Base-by-base conservation (phyloP, 352 stramenopile species). In the Phytophthora fragariae region DNA sequence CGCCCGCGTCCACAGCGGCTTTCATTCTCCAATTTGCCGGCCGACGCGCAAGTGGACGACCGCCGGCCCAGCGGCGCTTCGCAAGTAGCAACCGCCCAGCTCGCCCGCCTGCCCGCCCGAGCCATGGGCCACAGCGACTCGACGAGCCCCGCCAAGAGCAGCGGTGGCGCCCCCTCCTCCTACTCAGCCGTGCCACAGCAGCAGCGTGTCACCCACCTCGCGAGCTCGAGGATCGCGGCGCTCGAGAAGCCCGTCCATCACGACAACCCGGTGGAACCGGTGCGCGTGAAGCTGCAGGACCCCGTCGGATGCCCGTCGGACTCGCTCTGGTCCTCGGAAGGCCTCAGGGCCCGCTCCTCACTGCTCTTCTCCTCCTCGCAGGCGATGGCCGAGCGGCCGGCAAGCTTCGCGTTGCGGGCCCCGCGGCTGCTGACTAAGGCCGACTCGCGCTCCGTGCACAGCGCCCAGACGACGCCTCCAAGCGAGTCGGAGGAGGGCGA, bases 291-390 rank as follows among this genome's bases (percentile, higher is more conserved):
- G 81, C 75, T 90, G 56, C 81, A 88, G 70, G 77, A 88, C 52
- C 81, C 81, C 19, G 66, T 73, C 24, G 70, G 80, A 33, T 85
- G 74, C 47, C 58, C 77, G 21, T 76, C 79, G 31, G 71, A 81
- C 39, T 72, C 85, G 29, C 61, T 92, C 24, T 94, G 87, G 87
- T 88, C 87, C 29, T 80, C 84, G 12, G 85, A 90, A 57, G 85
- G 87, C 14, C 76, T 93, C 24, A 66, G 78, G 24, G 55, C 79
- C 19, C 81, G 81, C 52, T 62, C 77, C 1, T 81, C 86, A 27
- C 70, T 86, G 54, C 78, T 93, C 19, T 92, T 89, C 61, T 82
- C 75, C 7, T 47, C 72, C 39, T 79, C 75, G 29, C 75, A 82
- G 57, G 46, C 59, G 19, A 35, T 72, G 57, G 66, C 44, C n/a